phyloP scores from a whole-genome alignment of 495 filamentous ascomycete species.

The Achaetomiella virescens region DNA sequence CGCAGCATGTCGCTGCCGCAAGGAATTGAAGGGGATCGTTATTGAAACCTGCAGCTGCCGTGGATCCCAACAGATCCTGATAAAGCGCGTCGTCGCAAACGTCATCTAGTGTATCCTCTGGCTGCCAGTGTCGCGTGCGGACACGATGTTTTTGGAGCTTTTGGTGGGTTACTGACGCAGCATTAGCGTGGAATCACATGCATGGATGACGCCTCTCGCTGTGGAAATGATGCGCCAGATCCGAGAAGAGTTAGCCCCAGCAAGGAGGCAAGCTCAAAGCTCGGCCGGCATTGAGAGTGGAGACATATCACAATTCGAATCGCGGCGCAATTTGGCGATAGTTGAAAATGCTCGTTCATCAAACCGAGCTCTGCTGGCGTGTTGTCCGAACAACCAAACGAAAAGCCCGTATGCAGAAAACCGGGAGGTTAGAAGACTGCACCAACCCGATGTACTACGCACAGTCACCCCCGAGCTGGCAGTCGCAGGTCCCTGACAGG shows the following conservation, averaged over 20 bases:
- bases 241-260: not conserved
- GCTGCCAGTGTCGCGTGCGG: too few species aligned
- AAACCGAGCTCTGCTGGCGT: not conserved
- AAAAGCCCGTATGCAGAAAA: too few species aligned
- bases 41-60: too few species aligned
- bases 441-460: not conserved
- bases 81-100: too few species aligned
- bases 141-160: not conserved
- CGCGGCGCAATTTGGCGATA: not conserved
- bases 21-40: too few species aligned
- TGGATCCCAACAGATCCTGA: too few species aligned
- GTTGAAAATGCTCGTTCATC: not conserved
- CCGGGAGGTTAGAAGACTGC: not conserved
- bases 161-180: not conserved
- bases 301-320: not conserved
- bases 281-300: not conserved
- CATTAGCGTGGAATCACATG: conserved; percentile 24
- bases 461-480: not conserved
- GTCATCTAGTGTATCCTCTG: too few species aligned
- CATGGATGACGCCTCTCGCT: conserved; percentile 16
- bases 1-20: too few species aligned
- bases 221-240: conserved; percentile 8
- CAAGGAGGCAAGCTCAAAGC: conserved; percentile 2
- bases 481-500: conserved; percentile 8
- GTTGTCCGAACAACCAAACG: not conserved